phyloP scores from a whole-genome alignment of 139 green algal genomes.

The Chlorella ohadii region DNA sequence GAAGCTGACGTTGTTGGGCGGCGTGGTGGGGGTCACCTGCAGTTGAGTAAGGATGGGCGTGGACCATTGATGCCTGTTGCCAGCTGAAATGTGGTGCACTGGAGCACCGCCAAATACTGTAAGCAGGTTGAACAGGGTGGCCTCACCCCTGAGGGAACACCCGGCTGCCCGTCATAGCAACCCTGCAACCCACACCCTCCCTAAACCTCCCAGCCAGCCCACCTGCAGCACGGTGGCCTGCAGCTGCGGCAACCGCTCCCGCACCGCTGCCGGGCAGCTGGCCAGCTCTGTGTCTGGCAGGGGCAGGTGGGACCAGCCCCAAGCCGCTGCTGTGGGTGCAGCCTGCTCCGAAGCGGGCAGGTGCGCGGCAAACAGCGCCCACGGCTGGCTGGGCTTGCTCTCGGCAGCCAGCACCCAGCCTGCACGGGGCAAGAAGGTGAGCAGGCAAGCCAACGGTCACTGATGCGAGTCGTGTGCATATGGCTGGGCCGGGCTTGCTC shows the following conservation, averaged over 20 bases:
- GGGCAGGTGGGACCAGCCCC: conserved; percentile 43
- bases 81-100: no score
- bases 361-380: conserved; percentile 50
- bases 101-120: no score
- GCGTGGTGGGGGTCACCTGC: conserved; percentile 28
- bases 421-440: neutral
- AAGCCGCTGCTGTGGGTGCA: neutral
- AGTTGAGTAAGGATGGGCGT: no score
- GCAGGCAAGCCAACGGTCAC: no score
- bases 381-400: conserved; percentile 40
- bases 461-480: no score
- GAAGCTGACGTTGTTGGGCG: conserved; percentile 34
- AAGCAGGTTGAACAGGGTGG: no score
- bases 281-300: conserved; percentile 31
- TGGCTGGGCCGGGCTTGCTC: no score
- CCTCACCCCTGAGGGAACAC: no score
- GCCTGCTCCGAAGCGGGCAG: neutral
- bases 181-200: conserved; percentile 22
- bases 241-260: conserved; percentile 31
- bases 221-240: conserved; percentile 37
- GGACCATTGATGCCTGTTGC: no score
- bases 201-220: no score
- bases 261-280: conserved; percentile 7
- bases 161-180: neutral
- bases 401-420: conserved; percentile 42